Conservation (phyloP, 2,329 filamentous ascomycete species). For the Esteya vermicola region DNA sequence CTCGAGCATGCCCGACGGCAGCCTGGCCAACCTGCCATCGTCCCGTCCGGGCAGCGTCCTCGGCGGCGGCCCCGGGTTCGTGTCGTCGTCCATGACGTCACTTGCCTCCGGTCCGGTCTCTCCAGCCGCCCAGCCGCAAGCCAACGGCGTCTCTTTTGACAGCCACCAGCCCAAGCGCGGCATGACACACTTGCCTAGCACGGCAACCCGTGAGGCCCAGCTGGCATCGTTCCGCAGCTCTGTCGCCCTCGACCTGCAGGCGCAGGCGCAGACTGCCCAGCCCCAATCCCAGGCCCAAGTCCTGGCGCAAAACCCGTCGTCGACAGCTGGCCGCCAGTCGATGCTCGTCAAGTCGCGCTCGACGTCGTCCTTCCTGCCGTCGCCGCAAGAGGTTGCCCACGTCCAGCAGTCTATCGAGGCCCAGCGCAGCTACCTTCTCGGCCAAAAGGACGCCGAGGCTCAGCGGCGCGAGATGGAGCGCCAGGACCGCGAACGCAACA, state of each 20-base stretch:
- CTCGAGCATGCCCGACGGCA: conserved; percentile 14
- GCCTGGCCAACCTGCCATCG: background rate
- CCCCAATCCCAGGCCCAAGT: background rate
- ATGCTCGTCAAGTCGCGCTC: conserved; percentile 10
- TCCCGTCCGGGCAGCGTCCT: too few species aligned
- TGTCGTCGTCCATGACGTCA: conserved; percentile 3
- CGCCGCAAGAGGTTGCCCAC: conserved; percentile 13
- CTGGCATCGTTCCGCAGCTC: conserved; percentile 55
- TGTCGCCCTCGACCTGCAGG: conserved; percentile 45
- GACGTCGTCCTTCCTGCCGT: conserved; percentile 8
- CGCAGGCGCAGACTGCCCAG: conserved; percentile 13
- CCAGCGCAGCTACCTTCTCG: conserved; percentile 41
- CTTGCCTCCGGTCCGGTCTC: too few species aligned
- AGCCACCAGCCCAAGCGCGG: conserved; percentile 39
- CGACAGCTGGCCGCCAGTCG: conserved; percentile 4
- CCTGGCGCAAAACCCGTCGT: background rate
- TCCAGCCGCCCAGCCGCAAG: conserved; percentile 9
- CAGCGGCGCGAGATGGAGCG: conserved; percentile 44
- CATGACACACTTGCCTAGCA: conserved; percentile 23
- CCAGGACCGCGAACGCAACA: conserved; percentile 40
- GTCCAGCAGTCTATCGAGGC: conserved; percentile 35
- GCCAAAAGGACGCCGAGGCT: conserved; percentile 48
- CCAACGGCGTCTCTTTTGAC: conserved; percentile 28
- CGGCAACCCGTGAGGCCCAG: conserved; percentile 37
- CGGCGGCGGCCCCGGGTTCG: too few species aligned